Conservation (phyloP, 1,284 basidiomycete species). For the Moesziomyces antarcticus region DNA sequence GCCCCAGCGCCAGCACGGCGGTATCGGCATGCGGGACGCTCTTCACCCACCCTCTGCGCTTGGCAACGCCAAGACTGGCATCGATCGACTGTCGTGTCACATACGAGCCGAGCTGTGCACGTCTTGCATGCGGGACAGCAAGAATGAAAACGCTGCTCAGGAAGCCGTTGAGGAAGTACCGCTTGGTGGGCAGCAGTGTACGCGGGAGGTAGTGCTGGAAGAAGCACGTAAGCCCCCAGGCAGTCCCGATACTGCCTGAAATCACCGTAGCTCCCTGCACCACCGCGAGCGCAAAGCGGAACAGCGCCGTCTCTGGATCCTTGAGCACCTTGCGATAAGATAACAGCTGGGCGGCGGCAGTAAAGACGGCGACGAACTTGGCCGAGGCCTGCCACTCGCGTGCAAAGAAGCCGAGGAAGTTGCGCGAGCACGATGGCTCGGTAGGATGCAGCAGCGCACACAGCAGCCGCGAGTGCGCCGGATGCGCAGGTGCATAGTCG, state of each 20-base stretch:
- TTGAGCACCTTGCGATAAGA: slow-evolving; percentile 40
- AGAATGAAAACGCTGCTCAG: slow-evolving; percentile 54
- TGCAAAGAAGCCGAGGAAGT: slow-evolving; percentile 49
- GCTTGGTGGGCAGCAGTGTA: slow-evolving; percentile 37
- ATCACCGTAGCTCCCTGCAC: slow-evolving; percentile 63
- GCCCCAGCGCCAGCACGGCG: slow-evolving; percentile 39
- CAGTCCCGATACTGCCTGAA: slow-evolving; percentile 54
- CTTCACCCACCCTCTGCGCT: slow-evolving; percentile 36
- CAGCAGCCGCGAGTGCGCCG: slow-evolving; percentile 50
- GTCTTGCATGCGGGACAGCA: slow-evolving; percentile 40
- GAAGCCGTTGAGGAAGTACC: slow-evolving; percentile 61
- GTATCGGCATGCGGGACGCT: slow-evolving; percentile 30
- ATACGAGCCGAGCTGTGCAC: slow-evolving; percentile 50
- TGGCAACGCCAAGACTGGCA: slow-evolving; percentile 31
- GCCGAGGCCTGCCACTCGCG: slow-evolving; percentile 55
- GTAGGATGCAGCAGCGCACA: slow-evolving; percentile 60
- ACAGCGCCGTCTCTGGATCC: slow-evolving; percentile 59
- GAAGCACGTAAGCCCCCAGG: slow-evolving; percentile 58
- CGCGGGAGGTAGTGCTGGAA: slow-evolving; percentile 60
- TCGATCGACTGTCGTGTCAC: slow-evolving; percentile 36
- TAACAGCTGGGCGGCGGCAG: slow-evolving; percentile 32
- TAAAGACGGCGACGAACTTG: slow-evolving; percentile 53
- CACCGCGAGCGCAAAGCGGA: slow-evolving; percentile 48
- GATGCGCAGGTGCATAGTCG: slow-evolving; percentile 60
- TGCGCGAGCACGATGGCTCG: slow-evolving; percentile 49